Conservation (phyloP, 2,329 filamentous ascomycete genomes). For the Chaetomium sp. region DNA sequence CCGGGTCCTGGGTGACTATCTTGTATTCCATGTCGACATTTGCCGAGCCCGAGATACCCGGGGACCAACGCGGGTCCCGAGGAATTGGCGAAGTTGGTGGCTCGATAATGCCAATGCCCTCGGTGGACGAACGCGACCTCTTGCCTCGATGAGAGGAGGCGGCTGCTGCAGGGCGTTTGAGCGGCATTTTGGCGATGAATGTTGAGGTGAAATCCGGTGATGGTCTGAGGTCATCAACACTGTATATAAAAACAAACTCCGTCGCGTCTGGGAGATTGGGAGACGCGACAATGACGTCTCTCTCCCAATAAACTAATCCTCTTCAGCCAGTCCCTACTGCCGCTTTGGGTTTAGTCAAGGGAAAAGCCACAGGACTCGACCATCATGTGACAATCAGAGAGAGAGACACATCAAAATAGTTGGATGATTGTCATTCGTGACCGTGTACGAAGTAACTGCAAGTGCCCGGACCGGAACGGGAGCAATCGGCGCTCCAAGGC, state of each 20-base stretch:
- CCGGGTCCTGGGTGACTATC: slow-evolving; percentile 8
- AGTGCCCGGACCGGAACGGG: slow-evolving; percentile 5
- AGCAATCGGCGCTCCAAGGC: background rate
- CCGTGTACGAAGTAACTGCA: slow-evolving; percentile 20
- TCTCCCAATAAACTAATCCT: too few species aligned
- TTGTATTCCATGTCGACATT: slow-evolving; percentile 28
- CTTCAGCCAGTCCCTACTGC: too few species aligned
- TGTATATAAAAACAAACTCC: too few species aligned
- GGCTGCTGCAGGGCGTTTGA: slow-evolving; percentile 17
- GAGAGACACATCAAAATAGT: slow-evolving; percentile 4
- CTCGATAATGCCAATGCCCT: slow-evolving; percentile 1
- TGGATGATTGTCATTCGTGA: slow-evolving; percentile 2
- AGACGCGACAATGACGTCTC: too few species aligned
- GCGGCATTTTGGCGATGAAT: slow-evolving; percentile 13
- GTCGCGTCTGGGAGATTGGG: too few species aligned
- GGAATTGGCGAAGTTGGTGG: background rate
- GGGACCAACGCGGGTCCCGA: slow-evolving; percentile 26
- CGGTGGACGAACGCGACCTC: slow-evolving; percentile 25
- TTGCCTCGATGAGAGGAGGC: slow-evolving; percentile 7
- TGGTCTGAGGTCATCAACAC: too few species aligned
- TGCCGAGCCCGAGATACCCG: slow-evolving; percentile 24
- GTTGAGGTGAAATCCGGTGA: too few species aligned
- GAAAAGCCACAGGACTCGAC: too few species aligned
- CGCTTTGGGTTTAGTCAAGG: too few species aligned
- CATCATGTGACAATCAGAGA: background rate